Evolutionary conservation across 768 basidiomycete species (phyloP).

Genomic region (Cystofilobasidium capitatum): DNA sequence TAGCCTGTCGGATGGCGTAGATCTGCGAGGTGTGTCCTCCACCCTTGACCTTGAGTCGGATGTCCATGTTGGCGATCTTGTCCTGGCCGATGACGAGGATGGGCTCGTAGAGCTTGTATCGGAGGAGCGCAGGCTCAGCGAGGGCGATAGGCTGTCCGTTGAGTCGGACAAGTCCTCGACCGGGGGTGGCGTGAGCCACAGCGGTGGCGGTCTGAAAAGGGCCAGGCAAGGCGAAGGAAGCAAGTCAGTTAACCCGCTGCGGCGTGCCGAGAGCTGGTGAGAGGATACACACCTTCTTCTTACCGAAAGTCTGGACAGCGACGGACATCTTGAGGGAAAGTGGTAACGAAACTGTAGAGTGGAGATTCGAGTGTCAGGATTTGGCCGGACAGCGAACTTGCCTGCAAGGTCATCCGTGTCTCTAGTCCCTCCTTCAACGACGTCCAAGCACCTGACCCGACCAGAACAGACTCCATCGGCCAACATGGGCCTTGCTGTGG

Average conservation of each 20-base stretch:
- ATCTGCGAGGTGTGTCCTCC: constrained; percentile 99
- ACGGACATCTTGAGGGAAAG: constrained; percentile 41
- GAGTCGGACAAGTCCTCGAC: constrained; percentile 89
- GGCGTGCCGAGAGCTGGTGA: neutral
- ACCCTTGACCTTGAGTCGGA: constrained; percentile 95
- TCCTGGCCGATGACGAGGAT: constrained; percentile 89
- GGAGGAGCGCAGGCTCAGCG: constrained; percentile 77
- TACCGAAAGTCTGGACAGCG: constrained; percentile 95
- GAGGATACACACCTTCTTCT: constrained; percentile 75
- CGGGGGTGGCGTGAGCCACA: constrained; percentile 92
- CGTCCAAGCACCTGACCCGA: no score
- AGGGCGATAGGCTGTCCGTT: constrained; percentile 96
- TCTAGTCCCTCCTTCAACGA: neutral
- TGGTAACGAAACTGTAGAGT: neutral
- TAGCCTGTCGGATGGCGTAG: constrained; percentile 97
- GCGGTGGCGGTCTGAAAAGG: constrained; percentile 78
- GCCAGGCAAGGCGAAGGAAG: neutral
- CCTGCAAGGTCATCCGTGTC: neutral
- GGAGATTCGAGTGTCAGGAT: neutral
- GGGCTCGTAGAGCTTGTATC: constrained; percentile 98
- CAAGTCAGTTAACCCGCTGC: no score
- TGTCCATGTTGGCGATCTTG: constrained; percentile 74
- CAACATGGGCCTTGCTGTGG: no score
- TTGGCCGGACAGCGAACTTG: neutral
- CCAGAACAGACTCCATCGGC: no score